Conservation (phyloP, 768 basidiomycete genomes). For the Podaxis sp. region DNA sequence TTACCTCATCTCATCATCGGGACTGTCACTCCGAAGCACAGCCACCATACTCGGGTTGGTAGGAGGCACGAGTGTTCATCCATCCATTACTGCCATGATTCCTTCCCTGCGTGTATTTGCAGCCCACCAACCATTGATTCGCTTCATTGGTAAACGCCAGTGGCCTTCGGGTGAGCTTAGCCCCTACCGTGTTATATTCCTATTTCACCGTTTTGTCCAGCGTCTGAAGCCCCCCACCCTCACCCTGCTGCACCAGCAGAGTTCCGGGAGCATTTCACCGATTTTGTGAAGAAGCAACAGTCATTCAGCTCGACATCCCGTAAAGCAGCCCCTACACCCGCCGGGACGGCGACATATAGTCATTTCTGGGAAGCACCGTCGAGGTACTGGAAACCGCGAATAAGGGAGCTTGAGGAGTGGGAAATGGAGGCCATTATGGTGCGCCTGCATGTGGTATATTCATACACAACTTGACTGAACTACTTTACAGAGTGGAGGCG, state of each 20-base stretch:
- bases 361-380: slow-evolving; percentile 69
- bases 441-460: slow-evolving; percentile 18
- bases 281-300: slow-evolving; percentile 34
- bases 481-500: slow-evolving; percentile 58
- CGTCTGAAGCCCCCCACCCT: slow-evolving; percentile 39
- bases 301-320: slow-evolving; percentile 19
- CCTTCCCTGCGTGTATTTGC: slow-evolving; percentile 11
- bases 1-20: too few relatives aligned
- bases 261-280: slow-evolving; percentile 44
- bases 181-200: neutral
- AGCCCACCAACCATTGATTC: slow-evolving; percentile 56
- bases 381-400: slow-evolving; percentile 49
- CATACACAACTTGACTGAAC: slow-evolving; percentile 1
- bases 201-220: slow-evolving; percentile 15
- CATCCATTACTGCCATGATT: neutral
- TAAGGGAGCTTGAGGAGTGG: slow-evolving; percentile 41
- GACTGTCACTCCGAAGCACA: too few relatives aligned
- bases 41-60: too few relatives aligned
- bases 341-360: slow-evolving; percentile 21
- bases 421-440: slow-evolving; percentile 72
- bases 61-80: too few relatives aligned
- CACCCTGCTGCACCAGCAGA: slow-evolving; percentile 71
- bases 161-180: slow-evolving; percentile 40
- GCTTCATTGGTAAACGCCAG: slow-evolving; percentile 55
- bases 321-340: slow-evolving; percentile 3